phyloP scores from a whole-genome alignment of 1,284 basidiomycete species.

The Rhodofomes roseus region DNA sequence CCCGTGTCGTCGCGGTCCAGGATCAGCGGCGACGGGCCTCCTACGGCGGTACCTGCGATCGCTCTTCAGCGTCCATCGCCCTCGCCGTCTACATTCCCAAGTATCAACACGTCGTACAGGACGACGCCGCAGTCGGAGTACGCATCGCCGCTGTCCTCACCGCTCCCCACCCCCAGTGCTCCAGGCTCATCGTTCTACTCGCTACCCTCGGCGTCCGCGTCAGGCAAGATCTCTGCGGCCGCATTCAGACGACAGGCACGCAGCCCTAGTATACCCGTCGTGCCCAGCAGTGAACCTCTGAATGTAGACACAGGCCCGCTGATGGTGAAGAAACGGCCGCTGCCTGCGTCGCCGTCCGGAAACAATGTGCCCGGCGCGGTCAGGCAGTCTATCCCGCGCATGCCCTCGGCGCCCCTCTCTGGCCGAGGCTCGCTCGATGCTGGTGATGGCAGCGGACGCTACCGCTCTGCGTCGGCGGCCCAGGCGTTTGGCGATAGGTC shows the following conservation, averaged over 20 bases:
- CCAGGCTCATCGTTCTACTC: slow-evolving; percentile 19
- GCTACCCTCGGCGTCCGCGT: slow-evolving; percentile 17
- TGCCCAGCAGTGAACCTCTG: slow-evolving; percentile 7
- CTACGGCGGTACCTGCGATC: slow-evolving; percentile 3
- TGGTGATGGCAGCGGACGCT: background rate
- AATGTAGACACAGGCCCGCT: slow-evolving; percentile 44
- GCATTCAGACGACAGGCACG: slow-evolving; percentile 63
- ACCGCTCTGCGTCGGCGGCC: slow-evolving; percentile 4
- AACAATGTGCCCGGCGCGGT: slow-evolving; percentile 13
- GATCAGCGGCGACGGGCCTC: slow-evolving; percentile 10
- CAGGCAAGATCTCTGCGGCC: slow-evolving; percentile 64
- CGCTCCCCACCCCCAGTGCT: slow-evolving; percentile 11
- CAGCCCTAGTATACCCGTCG: slow-evolving; percentile 22
- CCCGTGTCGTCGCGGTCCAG: slow-evolving; percentile 12
- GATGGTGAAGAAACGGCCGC: slow-evolving; percentile 44
- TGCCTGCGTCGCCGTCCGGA: slow-evolving; percentile 38
- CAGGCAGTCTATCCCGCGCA: slow-evolving; percentile 15
- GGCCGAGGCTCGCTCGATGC: slow-evolving; percentile 16
- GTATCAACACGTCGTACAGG: slow-evolving; percentile 25
- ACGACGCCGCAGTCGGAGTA: slow-evolving; percentile 34
- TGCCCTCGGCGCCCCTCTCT: slow-evolving; percentile 13
- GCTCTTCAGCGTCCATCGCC: slow-evolving; percentile 14
- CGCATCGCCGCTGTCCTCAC: slow-evolving; percentile 25
- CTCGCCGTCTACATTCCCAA: slow-evolving; percentile 28
- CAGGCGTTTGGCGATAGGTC: slow-evolving; percentile 2